phyloP scores from a whole-genome alignment of 225 moss, liverwort and hornwort species.

The Physcomitrium patens region DNA sequence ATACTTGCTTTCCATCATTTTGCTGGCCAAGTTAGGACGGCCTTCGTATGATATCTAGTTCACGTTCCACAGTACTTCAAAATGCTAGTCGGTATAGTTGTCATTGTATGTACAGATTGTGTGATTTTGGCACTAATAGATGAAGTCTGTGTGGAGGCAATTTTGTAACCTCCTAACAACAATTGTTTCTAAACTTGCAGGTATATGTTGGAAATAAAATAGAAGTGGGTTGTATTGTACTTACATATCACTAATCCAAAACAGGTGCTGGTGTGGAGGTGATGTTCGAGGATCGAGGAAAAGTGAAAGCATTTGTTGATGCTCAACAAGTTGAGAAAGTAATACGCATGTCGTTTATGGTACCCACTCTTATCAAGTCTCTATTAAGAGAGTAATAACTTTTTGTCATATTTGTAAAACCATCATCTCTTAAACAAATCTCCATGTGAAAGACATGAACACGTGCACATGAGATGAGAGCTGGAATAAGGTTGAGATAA shows the following conservation, averaged over 20 bases:
- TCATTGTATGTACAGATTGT: not conserved
- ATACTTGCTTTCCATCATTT: constrained; percentile 7
- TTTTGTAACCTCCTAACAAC: constrained; percentile 1
- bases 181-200: no score
- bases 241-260: not conserved
- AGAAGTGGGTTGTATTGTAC: not conserved
- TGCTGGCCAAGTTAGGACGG: constrained; percentile 23
- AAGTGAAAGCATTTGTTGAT: not conserved
- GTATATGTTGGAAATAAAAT: no score
- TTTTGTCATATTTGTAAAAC: no score
- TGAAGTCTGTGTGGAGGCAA: constrained; percentile 12
- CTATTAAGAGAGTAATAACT: no score
- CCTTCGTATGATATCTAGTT: constrained; percentile 1
- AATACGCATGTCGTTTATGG: no score
- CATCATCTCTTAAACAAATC: no score
- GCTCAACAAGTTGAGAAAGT: constrained; percentile 21
- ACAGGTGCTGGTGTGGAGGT: constrained; percentile 9
- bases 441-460: no score
- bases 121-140: not conserved
- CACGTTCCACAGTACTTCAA: not conserved
- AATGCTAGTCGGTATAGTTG: constrained; percentile 21
- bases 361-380: no score
- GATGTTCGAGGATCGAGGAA: not conserved
- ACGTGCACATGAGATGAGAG: no score
- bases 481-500: no score